phyloP scores from a whole-genome alignment of 371 early-diverging fungal species.

The Mucor saturninus region DNA sequence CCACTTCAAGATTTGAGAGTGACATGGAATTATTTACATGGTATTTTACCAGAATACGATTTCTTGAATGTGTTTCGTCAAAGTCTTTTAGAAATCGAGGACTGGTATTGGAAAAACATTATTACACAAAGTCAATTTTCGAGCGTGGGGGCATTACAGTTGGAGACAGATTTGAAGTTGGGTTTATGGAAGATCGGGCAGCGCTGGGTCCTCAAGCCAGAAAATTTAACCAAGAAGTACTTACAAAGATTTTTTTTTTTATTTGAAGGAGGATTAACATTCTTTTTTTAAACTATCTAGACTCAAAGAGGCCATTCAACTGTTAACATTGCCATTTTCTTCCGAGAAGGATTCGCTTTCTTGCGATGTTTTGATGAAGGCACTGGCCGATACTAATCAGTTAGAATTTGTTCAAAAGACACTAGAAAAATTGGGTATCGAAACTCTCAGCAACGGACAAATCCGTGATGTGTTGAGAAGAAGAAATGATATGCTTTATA shows the following conservation, averaged over 20 bases:
- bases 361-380: conserved; percentile 48
- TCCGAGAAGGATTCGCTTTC: conserved; percentile 28
- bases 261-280: not conserved
- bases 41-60: conserved; percentile 50
- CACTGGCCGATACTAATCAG: conserved; percentile 39
- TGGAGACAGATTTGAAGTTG: conserved; percentile 58
- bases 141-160: conserved; percentile 52
- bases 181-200: conserved; percentile 64
- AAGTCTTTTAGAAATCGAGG: conserved; percentile 61
- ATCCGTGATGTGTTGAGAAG: conserved; percentile 52
- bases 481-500: conserved; percentile 42
- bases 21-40: conserved; percentile 51
- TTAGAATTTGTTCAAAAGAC: conserved; percentile 26
- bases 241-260: not conserved
- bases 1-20: conserved; percentile 58
- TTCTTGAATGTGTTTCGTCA: conserved; percentile 52
- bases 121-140: conserved; percentile 66
- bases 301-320: conserved; percentile 45
- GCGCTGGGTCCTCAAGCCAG: conserved; percentile 58
- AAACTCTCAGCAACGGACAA: conserved; percentile 37
- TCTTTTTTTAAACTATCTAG: conserved; percentile 18
- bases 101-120: conserved; percentile 65
- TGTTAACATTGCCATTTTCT: conserved; percentile 46
- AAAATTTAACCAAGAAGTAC: conserved; percentile 58
- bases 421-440: conserved; percentile 45